Conservation (phyloP, 352 stramenopile species). For the Pythium sp. region DNA sequence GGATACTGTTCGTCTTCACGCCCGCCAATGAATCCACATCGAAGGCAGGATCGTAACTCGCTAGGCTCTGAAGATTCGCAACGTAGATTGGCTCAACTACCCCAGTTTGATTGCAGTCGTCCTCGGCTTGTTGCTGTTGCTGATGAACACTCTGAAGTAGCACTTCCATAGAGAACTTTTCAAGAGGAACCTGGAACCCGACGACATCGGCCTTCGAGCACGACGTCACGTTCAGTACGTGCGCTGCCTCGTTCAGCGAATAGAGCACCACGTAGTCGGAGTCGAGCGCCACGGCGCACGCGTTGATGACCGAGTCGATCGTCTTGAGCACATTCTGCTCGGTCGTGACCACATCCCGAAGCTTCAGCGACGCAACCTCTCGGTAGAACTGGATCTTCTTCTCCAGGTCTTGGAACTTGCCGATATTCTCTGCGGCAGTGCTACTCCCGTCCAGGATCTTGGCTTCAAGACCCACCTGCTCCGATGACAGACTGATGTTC, state of each 20-base stretch:
- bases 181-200: constrained; percentile 47
- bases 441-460: constrained; percentile 34
- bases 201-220: constrained; percentile 41
- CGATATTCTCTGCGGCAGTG: constrained; percentile 36
- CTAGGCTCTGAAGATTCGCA: constrained; percentile 36
- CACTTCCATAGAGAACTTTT: constrained; percentile 46
- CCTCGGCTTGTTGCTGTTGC: constrained; percentile 2
- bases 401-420: constrained; percentile 33
- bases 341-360: constrained; percentile 37
- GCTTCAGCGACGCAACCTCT: constrained; percentile 45
- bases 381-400: constrained; percentile 60
- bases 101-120: constrained; percentile 15
- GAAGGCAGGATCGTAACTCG: constrained; percentile 33
- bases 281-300: constrained; percentile 34
- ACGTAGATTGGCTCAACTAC: constrained; percentile 35
- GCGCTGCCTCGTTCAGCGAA: constrained; percentile 35
- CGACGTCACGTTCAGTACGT: constrained; percentile 43
- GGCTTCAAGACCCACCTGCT: constrained; percentile 39
- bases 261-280: constrained; percentile 58
- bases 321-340: constrained; percentile 45
- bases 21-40: constrained; percentile 43
- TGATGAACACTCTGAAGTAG: constrained; percentile 32
- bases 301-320: constrained; percentile 40
- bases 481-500: constrained; percentile 38
- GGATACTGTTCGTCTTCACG: constrained; percentile 24